Conservation (phyloP, 768 basidiomycete species). For the Tephrocybe sp. region DNA sequence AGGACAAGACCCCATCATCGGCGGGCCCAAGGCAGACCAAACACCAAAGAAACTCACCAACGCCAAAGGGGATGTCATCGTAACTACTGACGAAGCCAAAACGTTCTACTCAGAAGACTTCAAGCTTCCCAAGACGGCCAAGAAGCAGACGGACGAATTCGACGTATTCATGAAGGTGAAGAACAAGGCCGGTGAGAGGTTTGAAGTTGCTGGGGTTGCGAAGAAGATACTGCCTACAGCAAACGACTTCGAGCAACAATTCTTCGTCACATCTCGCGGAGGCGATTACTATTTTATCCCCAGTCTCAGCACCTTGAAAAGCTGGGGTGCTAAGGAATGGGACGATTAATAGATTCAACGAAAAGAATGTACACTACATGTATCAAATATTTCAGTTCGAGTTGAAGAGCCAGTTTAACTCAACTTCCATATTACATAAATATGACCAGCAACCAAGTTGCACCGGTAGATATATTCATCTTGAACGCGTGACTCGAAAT, state of each 20-base stretch:
- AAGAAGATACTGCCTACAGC: conserved; percentile 1
- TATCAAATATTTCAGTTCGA: too few relatives aligned
- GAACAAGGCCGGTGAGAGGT: conserved; percentile 1
- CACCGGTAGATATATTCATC: too few relatives aligned
- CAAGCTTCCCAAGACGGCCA: not conserved
- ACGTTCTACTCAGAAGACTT: not conserved
- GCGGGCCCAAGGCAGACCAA: conserved; percentile 10
- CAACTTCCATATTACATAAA: too few relatives aligned
- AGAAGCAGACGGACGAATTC: not conserved
- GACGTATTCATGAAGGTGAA: conserved; percentile 1
- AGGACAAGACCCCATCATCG: conserved; percentile 28
- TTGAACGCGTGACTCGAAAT: too few relatives aligned
- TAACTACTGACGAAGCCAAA: not conserved
- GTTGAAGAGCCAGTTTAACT: too few relatives aligned
- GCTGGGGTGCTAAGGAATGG: conserved; percentile 1
- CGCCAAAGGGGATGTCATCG: not conserved
- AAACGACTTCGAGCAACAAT: not conserved
- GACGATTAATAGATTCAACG: not conserved
- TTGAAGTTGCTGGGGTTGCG: conserved; percentile 5
- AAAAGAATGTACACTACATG: too few relatives aligned
- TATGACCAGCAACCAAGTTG: too few relatives aligned
- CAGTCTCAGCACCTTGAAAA: conserved; percentile 1
- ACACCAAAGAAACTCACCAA: not conserved
- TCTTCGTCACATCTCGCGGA: conserved; percentile 10
- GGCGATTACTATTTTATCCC: conserved; percentile 10